phyloP scores from a whole-genome alignment of 2,329 filamentous ascomycete species.

The Fusarium oligoseptatum region DNA sequence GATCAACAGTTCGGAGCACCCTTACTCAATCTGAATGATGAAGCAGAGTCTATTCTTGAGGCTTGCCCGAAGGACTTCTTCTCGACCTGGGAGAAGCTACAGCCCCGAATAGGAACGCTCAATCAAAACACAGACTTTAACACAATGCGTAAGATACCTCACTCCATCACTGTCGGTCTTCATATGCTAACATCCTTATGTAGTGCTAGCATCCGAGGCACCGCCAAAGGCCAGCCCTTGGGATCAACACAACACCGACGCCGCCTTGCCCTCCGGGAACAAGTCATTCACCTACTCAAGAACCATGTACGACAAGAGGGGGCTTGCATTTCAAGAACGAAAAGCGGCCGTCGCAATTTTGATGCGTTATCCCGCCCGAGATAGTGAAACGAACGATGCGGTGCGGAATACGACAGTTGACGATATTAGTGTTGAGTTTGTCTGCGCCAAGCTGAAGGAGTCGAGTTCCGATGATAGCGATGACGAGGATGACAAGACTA shows the following conservation, averaged over 20 bases:
- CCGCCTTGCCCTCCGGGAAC: not conserved
- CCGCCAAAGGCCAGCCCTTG: not conserved
- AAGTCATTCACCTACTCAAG: not conserved
- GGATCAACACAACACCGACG: not conserved
- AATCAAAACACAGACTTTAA: not conserved
- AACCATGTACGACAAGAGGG: not conserved
- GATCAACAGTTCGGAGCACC: not conserved
- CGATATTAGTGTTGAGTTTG: not conserved
- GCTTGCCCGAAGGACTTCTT: not conserved
- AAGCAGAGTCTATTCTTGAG: not conserved
- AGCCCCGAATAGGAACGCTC: not conserved
- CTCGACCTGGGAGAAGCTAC: not conserved
- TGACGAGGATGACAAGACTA: not conserved
- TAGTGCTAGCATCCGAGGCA: not conserved
- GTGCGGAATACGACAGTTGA: not conserved
- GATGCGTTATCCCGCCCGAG: not conserved
- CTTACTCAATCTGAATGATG: not conserved
- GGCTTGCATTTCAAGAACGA: not conserved
- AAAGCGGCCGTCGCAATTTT: not conserved
- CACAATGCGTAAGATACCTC: not conserved
- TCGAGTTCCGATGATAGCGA: not conserved
- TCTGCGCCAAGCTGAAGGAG: not conserved
- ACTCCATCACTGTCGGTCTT: not conserved
- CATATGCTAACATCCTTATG: fast-evolving
- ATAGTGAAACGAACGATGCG: not conserved